Evolutionary conservation across 768 basidiomycete species (phyloP).

Genomic region (Mycena belliarum): DNA sequence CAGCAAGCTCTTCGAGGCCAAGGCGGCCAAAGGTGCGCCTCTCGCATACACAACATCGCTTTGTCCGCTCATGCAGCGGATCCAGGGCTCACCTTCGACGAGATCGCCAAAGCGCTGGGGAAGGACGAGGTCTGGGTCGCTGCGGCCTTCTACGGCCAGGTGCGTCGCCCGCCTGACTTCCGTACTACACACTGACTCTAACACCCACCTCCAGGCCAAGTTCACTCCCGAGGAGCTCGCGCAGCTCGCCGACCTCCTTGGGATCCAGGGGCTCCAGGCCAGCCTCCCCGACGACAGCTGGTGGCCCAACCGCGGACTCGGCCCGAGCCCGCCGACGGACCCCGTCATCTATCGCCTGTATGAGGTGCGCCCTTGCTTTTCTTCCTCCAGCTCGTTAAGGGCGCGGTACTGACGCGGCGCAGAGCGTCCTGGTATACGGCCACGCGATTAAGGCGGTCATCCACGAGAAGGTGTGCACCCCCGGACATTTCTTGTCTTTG

Average conservation of each 20-base stretch:
- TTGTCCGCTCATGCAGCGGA: no score
- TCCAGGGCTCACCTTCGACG: constrained; percentile 71
- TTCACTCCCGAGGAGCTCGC: constrained; percentile 59
- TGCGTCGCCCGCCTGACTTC: constrained; percentile 29
- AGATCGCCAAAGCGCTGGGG: constrained; percentile 63
- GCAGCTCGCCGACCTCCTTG: constrained; percentile 52
- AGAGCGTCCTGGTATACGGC: constrained; percentile 78
- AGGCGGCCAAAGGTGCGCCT: constrained; percentile 62
- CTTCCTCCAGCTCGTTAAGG: not conserved
- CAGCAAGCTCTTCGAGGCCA: constrained; percentile 59
- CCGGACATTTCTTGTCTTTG: not conserved
- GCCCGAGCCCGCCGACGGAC: constrained; percentile 72
- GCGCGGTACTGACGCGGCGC: no score
- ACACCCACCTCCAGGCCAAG: constrained; percentile 55
- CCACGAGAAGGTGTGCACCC: constrained; percentile 62
- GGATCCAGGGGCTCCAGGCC: no score
- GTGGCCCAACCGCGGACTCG: constrained; percentile 75
- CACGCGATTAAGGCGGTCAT: constrained; percentile 80
- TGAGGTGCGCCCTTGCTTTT: constrained; percentile 49
- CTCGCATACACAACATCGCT: no score
- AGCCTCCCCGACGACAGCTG: constrained; percentile 70
- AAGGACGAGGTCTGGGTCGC: constrained; percentile 85
- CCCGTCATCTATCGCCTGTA: constrained; percentile 82
- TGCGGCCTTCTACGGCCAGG: constrained; percentile 81
- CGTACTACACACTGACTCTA: not conserved